These are phyloP conservation scores for Leccinum pellstonianum DNA, from an alignment of 768 basidiomycete species.

Conservation along the genomic window DNA sequence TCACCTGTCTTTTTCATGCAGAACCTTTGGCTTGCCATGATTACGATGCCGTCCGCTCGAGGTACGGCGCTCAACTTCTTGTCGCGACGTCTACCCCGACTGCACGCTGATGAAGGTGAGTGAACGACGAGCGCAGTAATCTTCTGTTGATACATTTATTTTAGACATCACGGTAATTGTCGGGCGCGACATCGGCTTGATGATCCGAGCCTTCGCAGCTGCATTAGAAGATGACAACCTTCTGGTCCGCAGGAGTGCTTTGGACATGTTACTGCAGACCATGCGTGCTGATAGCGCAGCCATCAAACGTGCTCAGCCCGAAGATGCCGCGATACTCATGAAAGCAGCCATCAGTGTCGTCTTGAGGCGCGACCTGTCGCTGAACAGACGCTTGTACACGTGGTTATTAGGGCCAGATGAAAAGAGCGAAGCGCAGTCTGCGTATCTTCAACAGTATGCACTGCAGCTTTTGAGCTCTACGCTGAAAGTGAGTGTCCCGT, in stretches of 20 bases:
- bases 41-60: slow-evolving; percentile 83
- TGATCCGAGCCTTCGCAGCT: slow-evolving; percentile 90
- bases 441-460: slow-evolving; percentile 65
- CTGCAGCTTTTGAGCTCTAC: slow-evolving; percentile 71
- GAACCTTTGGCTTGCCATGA: slow-evolving; percentile 91
- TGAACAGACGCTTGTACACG: slow-evolving; percentile 88
- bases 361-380: slow-evolving; percentile 85
- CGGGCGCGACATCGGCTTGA: slow-evolving; percentile 85
- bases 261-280: slow-evolving; percentile 82
- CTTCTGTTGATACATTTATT: slow-evolving; percentile 9
- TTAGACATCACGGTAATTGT: slow-evolving; percentile 68
- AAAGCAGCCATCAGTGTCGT: slow-evolving; percentile 85
- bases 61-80: slow-evolving; percentile 88
- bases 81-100: slow-evolving; percentile 69
- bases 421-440: slow-evolving; percentile 68
- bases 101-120: slow-evolving; percentile 70
- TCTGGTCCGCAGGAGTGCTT: slow-evolving; percentile 79
- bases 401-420: slow-evolving; percentile 91
- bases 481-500: slow-evolving; percentile 50
- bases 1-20: slow-evolving; percentile 91
- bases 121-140: neutral
- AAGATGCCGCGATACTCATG: slow-evolving; percentile 83
- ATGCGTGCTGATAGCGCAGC: slow-evolving; percentile 71
- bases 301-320: slow-evolving; percentile 62
- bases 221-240: slow-evolving; percentile 93